Conservation (phyloP, 2,329 filamentous ascomycete species). For the Ceratocystis variospora region DNA sequence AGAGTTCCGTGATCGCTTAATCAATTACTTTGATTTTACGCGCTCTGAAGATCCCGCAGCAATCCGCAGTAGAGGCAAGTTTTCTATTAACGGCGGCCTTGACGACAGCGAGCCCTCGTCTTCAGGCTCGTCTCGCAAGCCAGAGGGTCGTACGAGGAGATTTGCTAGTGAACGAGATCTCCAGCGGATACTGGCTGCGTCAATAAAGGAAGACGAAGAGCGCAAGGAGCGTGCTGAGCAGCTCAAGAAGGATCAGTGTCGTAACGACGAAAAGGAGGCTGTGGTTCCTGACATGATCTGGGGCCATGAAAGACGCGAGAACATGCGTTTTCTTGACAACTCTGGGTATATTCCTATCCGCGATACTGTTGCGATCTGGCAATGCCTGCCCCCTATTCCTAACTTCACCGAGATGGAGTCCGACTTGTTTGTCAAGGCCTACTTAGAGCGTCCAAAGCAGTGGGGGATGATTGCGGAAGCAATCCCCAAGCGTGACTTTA, state of each 20-base stretch:
- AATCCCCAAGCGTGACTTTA: slow-evolving; percentile 55
- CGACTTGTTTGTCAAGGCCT: slow-evolving; percentile 57
- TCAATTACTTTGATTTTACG: slow-evolving; percentile 41
- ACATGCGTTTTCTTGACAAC: slow-evolving; percentile 48
- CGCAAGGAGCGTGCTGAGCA: slow-evolving; percentile 51
- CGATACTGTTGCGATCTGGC: slow-evolving; percentile 54
- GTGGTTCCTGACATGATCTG: slow-evolving; percentile 57
- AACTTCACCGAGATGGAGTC: slow-evolving; percentile 63
- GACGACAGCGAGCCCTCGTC: slow-evolving; percentile 22
- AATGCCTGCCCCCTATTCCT: slow-evolving; percentile 57
- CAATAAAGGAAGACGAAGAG: slow-evolving; percentile 56
- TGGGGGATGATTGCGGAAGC: slow-evolving; percentile 64
- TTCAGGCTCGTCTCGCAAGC: slow-evolving; percentile 35
- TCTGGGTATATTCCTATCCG: slow-evolving; percentile 52
- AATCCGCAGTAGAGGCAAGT: slow-evolving; percentile 42
- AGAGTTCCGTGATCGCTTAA: slow-evolving; percentile 17
- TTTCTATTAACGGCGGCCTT: slow-evolving; percentile 29
- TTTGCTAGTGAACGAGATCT: slow-evolving; percentile 62
- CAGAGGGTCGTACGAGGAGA: slow-evolving; percentile 37
- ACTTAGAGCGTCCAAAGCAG: slow-evolving; percentile 65
- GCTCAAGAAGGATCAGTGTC: slow-evolving; percentile 53
- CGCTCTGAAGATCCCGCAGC: slow-evolving; percentile 42
- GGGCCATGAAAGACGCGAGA: slow-evolving; percentile 44
- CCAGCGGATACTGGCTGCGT: slow-evolving; percentile 58
- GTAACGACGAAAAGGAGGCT: slow-evolving; percentile 59